A percentile compares a stretch with the other conserved stretches of the same genome.
These are phyloP conservation scores for Eucalyptus virginea DNA, from an alignment of 345 rosid genomes.

Conservation along the genomic window DNA sequence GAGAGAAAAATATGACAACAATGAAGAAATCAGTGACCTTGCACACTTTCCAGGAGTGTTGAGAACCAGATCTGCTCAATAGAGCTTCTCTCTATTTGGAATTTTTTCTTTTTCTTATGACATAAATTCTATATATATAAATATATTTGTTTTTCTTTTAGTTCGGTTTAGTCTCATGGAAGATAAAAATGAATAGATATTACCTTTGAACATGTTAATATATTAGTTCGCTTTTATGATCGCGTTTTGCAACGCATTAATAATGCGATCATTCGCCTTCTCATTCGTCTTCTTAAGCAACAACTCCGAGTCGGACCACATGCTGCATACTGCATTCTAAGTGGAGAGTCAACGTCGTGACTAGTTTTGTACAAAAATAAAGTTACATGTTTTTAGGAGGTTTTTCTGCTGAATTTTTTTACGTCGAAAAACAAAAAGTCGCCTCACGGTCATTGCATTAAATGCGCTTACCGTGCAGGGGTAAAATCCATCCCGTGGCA, in stretches of 20 bases:
- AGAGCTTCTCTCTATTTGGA: constrained; percentile 21
- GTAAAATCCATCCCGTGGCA: no score
- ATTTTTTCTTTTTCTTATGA: no score
- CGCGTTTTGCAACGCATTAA: neutral
- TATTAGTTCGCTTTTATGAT: neutral
- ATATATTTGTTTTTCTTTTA: no score
- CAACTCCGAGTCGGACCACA: neutral
- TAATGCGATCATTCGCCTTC: neutral
- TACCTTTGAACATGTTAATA: neutral
- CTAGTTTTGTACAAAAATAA: no score
- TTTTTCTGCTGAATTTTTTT: neutral
- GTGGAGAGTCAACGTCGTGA: no score
- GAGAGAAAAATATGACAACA: neutral
- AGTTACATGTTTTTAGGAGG: no score
- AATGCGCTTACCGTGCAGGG: no score
- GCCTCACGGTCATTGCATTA: no score
- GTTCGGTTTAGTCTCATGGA: no score
- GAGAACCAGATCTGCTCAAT: constrained; percentile 5
- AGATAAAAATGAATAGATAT: neutral
- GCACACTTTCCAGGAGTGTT: neutral
- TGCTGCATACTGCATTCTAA: no score
- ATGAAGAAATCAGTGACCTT: neutral
- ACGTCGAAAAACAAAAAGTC: neutral
- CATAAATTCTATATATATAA: no score
- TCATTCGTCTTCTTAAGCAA: neutral